Conservation (phyloP, 768 basidiomycete genomes). For the Russula emetica region DNA sequence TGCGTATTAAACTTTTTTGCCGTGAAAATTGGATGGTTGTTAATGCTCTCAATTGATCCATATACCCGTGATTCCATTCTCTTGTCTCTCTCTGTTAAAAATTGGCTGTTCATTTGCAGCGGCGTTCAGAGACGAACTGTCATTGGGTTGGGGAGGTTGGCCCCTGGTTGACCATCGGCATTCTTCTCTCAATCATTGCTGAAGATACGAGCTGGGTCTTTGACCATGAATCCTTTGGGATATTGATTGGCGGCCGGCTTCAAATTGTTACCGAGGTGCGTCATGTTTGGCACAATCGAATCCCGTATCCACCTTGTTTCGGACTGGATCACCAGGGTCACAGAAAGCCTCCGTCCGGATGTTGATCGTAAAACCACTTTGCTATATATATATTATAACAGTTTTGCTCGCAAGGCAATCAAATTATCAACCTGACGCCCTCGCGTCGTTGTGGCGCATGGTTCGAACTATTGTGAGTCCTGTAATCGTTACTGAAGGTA, state of each 20-base stretch:
- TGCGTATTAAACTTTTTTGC: constrained; percentile 5
- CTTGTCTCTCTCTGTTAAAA: neutral
- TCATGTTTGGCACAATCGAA: neutral
- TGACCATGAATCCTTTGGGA: neutral
- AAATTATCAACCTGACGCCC: neutral
- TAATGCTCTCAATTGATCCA: neutral
- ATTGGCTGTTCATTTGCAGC: neutral
- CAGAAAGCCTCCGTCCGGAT: neutral
- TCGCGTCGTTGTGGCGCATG: neutral
- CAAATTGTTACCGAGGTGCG: neutral
- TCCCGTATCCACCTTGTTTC: neutral
- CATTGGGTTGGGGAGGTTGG: neutral
- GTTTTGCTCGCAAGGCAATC: neutral
- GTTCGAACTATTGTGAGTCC: neutral
- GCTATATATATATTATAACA: neutral
- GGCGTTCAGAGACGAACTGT: neutral
- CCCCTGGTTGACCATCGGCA: neutral
- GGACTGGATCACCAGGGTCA: neutral
- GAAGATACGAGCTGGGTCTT: neutral
- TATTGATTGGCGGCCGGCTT: neutral
- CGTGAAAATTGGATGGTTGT: neutral
- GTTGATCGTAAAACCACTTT: neutral
- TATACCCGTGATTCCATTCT: neutral
- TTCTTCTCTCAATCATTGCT: neutral
- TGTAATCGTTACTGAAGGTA: neutral